Evolutionary conservation across 805 yeast species (phyloP), one percentile per base, ranked within the genome.

Genomic region (Saturnispora bothae): DNA sequence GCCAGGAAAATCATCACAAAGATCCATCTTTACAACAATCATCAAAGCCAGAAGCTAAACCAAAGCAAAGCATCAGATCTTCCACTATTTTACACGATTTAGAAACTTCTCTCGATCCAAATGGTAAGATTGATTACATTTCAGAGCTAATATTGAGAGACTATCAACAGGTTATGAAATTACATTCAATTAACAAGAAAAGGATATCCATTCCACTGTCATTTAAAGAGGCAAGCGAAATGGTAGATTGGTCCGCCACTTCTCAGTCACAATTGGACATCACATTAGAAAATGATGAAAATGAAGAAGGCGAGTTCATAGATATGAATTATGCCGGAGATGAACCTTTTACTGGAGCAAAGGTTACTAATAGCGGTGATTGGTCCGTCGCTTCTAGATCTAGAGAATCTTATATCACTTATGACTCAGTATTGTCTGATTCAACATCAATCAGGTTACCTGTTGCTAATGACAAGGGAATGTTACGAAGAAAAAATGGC

Each of bases 221-320:
- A 19, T 37, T 37, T n/a, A 31, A 31, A 31, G 30, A 32, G 9
- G 20, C 19, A 13, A 37, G 40, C 26, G 34, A 31, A n/a, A 16
- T 31, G 4, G 31, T 37, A 14, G 40, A 61, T 34, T 61, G 65
- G 65, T 59, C 65, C 1, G 47, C 50, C 29, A 26, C 28, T 10
- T 26, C 28, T 26, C 12, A 26, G 5, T 26, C 28, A 5, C 6
- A 26, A 7, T 5, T 26, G 15, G 28, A 26, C 5, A 26, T n/a
- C 6, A 26, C 28, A 5, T 5, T 7, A 12, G 15, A 26, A 5
- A 26, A 12, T 10, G 28, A 26, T 26, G 15, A 26, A 26, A 12
- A 12, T 12, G 28, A 26, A 26, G 25, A 22, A 22, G 25, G 10
- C 7, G 25, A 22, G 10, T 26, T 26, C 15, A 26, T 26, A 7